A percentile compares a stretch with the other conserved stretches of the same genome.
These are phyloP conservation scores for Cyanidioschyzon merolae DNA, from an alignment of 23 red algal genomes.

Conservation along the genomic window DNA sequence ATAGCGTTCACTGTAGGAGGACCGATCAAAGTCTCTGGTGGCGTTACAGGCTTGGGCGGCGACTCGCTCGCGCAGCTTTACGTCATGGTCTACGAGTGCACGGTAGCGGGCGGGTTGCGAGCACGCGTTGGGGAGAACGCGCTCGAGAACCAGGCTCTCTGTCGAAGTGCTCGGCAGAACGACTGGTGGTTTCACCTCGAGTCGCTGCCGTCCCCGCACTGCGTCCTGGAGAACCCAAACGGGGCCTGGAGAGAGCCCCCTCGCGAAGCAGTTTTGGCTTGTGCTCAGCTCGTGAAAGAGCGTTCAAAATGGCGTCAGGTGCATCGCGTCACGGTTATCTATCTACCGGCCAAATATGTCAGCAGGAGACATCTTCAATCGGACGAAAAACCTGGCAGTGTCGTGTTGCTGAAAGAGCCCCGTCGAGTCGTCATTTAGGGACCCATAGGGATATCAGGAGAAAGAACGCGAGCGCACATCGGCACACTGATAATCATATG, in stretches of 20 bases:
- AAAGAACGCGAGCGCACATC: too few species aligned
- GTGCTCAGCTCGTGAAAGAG: conserved; percentile 56
- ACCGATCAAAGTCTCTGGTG: too few species aligned
- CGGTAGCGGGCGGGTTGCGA: background rate
- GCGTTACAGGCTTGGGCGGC: too few species aligned
- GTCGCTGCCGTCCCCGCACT: conserved; percentile 48
- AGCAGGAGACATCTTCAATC: background rate
- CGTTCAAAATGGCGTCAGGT: conserved; percentile 26
- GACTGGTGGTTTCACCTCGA: conserved; percentile 72
- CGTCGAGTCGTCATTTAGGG: background rate
- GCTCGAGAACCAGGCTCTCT: conserved; percentile 44
- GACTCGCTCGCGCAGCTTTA: too few species aligned
- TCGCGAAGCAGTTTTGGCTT: conserved; percentile 35
- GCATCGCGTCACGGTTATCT: conserved; percentile 35
- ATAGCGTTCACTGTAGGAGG: too few species aligned
- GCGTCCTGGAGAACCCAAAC: conserved; percentile 23
- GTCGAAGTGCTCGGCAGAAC: conserved; percentile 44
- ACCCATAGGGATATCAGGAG: too few species aligned
- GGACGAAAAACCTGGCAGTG: background rate
- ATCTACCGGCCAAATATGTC: conserved; percentile 51
- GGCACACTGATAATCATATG: too few species aligned
- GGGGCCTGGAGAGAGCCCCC: conserved; percentile 20
- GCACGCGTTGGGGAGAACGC: conserved; percentile 50
- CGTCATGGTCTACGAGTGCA: background rate
- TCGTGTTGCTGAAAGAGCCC: background rate